phyloP scores from a whole-genome alignment of 2,329 filamentous ascomycete species.

The Hypoxylon sp. region DNA sequence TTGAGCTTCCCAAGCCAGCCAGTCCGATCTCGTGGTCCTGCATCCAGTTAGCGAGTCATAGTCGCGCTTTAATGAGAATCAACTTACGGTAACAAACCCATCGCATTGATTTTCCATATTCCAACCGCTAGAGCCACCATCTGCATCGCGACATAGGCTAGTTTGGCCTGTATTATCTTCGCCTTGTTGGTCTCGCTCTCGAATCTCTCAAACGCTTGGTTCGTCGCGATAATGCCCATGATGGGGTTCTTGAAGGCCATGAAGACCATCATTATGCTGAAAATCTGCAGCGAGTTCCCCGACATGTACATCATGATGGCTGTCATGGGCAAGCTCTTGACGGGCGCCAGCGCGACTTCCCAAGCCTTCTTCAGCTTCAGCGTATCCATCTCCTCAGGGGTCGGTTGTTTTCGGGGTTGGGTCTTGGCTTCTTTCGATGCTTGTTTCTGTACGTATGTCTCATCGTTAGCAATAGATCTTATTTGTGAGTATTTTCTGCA shows the following conservation, averaged over 20 bases:
- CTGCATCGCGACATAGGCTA: slow-evolving; percentile 90
- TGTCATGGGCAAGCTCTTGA: slow-evolving; percentile 97
- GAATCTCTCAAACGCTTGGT: slow-evolving; percentile 90
- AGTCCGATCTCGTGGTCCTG: slow-evolving; percentile 95
- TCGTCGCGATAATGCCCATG: slow-evolving; percentile 84
- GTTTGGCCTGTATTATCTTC: slow-evolving; percentile 85
- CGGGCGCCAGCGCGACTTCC: slow-evolving; percentile 94
- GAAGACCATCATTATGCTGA: slow-evolving; percentile 99
- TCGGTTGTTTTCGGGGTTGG: slow-evolving; percentile 75
- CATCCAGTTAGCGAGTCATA: slow-evolving; percentile 49
- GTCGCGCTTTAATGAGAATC: background rate
- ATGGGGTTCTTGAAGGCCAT: slow-evolving; percentile 99
- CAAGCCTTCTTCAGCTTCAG: slow-evolving; percentile 99
- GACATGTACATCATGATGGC: slow-evolving; percentile 99
- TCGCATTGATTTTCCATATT: slow-evolving; percentile 95
- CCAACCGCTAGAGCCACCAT: slow-evolving; percentile 85
- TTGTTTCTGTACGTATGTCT: slow-evolving; percentile 59
- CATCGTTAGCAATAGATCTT: slow-evolving; percentile 7
- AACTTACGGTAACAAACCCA: slow-evolving; percentile 89
- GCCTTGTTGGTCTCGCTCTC: slow-evolving; percentile 83
- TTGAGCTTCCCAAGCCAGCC: slow-evolving; percentile 94
- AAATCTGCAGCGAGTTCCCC: slow-evolving; percentile 97
- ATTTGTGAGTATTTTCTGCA: slow-evolving; percentile 7
- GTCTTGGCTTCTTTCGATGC: slow-evolving; percentile 64
- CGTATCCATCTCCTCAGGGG: slow-evolving; percentile 89